A percentile compares a stretch with the other conserved stretches of the same genome.
Conservation (phyloP, 1,284 basidiomycete species). For the Somion occarium region DNA sequence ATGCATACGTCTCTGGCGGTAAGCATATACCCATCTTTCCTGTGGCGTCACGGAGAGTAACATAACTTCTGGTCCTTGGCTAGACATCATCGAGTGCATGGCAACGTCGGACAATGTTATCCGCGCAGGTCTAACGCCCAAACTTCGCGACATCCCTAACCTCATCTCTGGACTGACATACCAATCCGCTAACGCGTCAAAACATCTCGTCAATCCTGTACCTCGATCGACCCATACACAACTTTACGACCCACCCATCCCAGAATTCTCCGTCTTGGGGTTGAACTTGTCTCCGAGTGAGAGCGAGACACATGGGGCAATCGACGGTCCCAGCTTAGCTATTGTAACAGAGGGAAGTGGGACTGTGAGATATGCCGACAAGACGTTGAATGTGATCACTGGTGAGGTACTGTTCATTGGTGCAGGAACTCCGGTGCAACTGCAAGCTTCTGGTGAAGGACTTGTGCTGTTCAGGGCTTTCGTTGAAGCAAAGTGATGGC, state of each 20-base stretch:
- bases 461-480: slow-evolving; percentile 33
- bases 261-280: slow-evolving; percentile 87
- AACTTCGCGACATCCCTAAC: slow-evolving; percentile 90
- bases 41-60: not conserved
- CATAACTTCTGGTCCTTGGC: not conserved
- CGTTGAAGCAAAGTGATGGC: slow-evolving; percentile 17
- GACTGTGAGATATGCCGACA: slow-evolving; percentile 39
- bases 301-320: slow-evolving; percentile 48
- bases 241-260: slow-evolving; percentile 93
- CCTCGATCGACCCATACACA: slow-evolving; percentile 29
- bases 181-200: slow-evolving; percentile 58
- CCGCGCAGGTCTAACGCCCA: slow-evolving; percentile 95
- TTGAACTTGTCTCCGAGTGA: slow-evolving; percentile 45
- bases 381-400: slow-evolving; percentile 42
- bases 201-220: slow-evolving; percentile 65
- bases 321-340: slow-evolving; percentile 84
- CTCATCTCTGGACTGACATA: slow-evolving; percentile 90
- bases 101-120: slow-evolving; percentile 99
- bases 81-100: slow-evolving; percentile 98
- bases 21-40: not conserved
- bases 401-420: slow-evolving; percentile 87
- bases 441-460: slow-evolving; percentile 35
- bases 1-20: slow-evolving; percentile 95
- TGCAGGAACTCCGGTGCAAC: slow-evolving; percentile 57
- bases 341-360: slow-evolving; percentile 77